A percentile compares a stretch with the other conserved stretches of the same genome.
Conservation (phyloP, 1,139 yeast genomes). For the Protomyces macrosporus region DNA sequence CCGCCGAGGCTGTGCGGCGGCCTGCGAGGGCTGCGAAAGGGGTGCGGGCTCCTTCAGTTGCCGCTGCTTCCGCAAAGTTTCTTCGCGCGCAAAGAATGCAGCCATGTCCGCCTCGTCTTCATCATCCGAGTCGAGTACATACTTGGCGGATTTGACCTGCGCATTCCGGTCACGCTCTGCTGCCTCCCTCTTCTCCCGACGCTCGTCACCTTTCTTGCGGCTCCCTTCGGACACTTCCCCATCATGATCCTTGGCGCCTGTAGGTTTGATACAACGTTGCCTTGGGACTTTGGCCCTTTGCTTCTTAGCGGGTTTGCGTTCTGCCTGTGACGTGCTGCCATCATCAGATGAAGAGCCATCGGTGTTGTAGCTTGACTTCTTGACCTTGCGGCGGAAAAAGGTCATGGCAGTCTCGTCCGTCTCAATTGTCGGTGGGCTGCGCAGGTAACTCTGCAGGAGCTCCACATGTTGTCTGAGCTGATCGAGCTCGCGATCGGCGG, state of each 20-base stretch:
- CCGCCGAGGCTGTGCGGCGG: background rate
- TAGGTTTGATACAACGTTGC: background rate
- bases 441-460: conserved; percentile 17
- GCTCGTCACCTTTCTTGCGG: background rate
- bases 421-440: conserved; percentile 29
- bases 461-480: conserved; percentile 8
- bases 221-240: conserved; percentile 15
- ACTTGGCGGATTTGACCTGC: conserved; percentile 25
- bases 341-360: background rate
- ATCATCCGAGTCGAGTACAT: conserved; percentile 30
- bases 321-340: conserved; percentile 13
- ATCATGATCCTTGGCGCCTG: conserved; percentile 4
- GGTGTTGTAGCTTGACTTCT: background rate
- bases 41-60: background rate
- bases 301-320: conserved; percentile 4
- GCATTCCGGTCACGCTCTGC: conserved; percentile 10
- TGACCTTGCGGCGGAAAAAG: conserved; percentile 22
- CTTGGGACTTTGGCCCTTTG: background rate
- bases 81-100: conserved; percentile 18
- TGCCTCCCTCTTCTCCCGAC: conserved; percentile 10
- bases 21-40: background rate
- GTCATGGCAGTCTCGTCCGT: conserved; percentile 23
- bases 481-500: conserved; percentile 18
- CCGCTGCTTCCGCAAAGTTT: conserved; percentile 9
- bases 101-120: conserved; percentile 23